Percentiles rank a stretch among this genome's conserved stretches.
Conservation (phyloP, 768 basidiomycete genomes). For the Lactifluus volemus region DNA sequence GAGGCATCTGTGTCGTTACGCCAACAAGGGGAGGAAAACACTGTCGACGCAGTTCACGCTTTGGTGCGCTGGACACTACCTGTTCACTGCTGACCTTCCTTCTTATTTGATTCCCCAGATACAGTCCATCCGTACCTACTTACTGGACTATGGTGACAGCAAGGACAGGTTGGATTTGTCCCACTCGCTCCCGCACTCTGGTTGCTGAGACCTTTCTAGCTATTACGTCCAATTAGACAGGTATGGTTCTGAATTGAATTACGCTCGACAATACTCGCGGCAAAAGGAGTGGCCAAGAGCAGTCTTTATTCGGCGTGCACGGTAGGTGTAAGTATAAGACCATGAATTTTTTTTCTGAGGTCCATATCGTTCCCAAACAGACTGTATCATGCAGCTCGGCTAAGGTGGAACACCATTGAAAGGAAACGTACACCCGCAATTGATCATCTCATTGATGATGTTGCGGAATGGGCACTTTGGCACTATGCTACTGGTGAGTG, state of each 20-base stretch:
- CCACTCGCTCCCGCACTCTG: slow-evolving; percentile 20
- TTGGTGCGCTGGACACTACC: slow-evolving; percentile 34
- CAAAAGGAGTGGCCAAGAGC: slow-evolving; percentile 76
- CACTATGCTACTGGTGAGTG: slow-evolving; percentile 48
- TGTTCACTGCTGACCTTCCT: not conserved
- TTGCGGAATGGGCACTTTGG: slow-evolving; percentile 72
- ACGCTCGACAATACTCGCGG: slow-evolving; percentile 56
- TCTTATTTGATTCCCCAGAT: slow-evolving; percentile 32
- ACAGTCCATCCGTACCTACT: slow-evolving; percentile 57
- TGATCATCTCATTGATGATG: slow-evolving; percentile 58
- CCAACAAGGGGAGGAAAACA: slow-evolving; percentile 71
- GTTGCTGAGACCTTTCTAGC: slow-evolving; percentile 26
- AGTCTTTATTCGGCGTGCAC: slow-evolving; percentile 55
- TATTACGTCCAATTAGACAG: slow-evolving; percentile 50
- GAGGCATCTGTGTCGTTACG: slow-evolving; percentile 56
- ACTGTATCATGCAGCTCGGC: slow-evolving; percentile 55
- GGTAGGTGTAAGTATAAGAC: slow-evolving; percentile 31
- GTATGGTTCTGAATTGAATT: slow-evolving; percentile 50
- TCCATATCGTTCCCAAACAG: slow-evolving; percentile 26
- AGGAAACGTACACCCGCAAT: slow-evolving; percentile 50
- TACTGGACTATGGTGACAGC: slow-evolving; percentile 71
- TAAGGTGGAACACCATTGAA: slow-evolving; percentile 70
- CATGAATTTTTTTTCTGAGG: not conserved
- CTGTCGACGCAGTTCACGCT: slow-evolving; percentile 71
- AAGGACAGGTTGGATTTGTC: slow-evolving; percentile 36